phyloP scores from a whole-genome alignment of 495 filamentous ascomycete species.

The Xylaria curta region DNA sequence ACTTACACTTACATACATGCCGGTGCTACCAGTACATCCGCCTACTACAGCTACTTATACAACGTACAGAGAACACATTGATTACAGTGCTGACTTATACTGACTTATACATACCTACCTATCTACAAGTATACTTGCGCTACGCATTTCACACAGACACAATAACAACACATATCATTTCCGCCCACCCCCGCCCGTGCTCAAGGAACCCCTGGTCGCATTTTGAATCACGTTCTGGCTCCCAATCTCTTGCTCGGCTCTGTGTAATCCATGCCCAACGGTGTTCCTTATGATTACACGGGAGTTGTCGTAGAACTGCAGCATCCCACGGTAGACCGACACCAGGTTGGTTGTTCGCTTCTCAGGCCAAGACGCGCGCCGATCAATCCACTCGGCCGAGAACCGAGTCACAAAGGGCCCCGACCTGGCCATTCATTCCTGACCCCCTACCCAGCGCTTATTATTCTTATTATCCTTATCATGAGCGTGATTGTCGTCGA shows the following conservation, averaged over 20 bases:
- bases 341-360: background rate
- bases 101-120: no score
- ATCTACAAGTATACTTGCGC: constrained; percentile 8
- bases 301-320: constrained; percentile 13
- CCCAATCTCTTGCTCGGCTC: constrained; percentile 2
- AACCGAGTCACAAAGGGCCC: constrained; percentile 14
- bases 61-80: background rate
- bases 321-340: background rate
- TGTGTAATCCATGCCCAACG: constrained; percentile 16
- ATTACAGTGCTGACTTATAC: background rate
- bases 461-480: constrained; percentile 3
- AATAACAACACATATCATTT: constrained; percentile 9
- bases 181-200: background rate
- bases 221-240: constrained; percentile 8
- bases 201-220: constrained; percentile 12
- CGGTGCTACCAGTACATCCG: background rate
- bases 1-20: constrained; percentile 3
- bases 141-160: constrained; percentile 1
- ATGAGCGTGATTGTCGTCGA: background rate
- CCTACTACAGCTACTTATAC: background rate
- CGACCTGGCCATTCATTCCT: constrained; percentile 14
- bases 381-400: constrained; percentile 26
- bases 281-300: constrained; percentile 1
- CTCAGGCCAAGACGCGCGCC: background rate
- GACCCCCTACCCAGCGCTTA: constrained; percentile 2